Evolutionary conservation across 1,284 basidiomycete species (phyloP), one percentile per base, ranked within the genome.

Genomic region (Megacollybia platyphylla): DNA sequence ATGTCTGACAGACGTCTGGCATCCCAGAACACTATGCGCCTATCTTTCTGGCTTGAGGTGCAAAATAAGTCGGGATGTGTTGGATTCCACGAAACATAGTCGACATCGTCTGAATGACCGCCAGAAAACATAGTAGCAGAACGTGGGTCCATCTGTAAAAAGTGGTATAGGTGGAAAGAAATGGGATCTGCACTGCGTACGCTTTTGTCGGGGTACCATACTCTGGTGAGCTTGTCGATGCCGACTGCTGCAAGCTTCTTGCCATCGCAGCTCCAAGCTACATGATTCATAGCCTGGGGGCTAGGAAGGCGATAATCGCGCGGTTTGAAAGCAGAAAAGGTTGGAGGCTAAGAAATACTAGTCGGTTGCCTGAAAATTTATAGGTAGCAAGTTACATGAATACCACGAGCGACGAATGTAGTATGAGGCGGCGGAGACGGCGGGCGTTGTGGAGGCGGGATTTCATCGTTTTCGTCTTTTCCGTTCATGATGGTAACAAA

Each of bases 201-300:
- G 53, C 72, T 80, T 57, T 83, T 80, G 44, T 87, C 82, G 6
- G 83, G 80, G 41, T 64, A 61, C 79, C 82, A 87, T 18, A 87
- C 58, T 47, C 84, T 64, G n/a, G 76, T 75, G n/a, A 64, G 60
- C 55, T 79, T 84, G 62, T 87, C 85, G 39, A 85, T 75, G 1
- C 85, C 84, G 2, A 83, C 83, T 10, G 76, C 82, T 6, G 79
- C 82, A 10, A 87, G 62, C 46, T 80, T 78, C 59, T 79, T 79
- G 7, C 84, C 84, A 54, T 87, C 84, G 52, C 82, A 86, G 52
- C 68, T 87, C 84, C 84, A 87, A 0, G 81, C 79, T 40, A 86
- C 73, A 54, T 84, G 80, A 39, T 68, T 79, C 66, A 85, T 79
- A 18, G 73, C 65, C 49, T 79, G 75, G 7, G 70, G 56, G 38